These are phyloP conservation scores for Wallacemonas rigidus DNA, from an alignment of 208 protist genomes.

Conservation along the genomic window DNA sequence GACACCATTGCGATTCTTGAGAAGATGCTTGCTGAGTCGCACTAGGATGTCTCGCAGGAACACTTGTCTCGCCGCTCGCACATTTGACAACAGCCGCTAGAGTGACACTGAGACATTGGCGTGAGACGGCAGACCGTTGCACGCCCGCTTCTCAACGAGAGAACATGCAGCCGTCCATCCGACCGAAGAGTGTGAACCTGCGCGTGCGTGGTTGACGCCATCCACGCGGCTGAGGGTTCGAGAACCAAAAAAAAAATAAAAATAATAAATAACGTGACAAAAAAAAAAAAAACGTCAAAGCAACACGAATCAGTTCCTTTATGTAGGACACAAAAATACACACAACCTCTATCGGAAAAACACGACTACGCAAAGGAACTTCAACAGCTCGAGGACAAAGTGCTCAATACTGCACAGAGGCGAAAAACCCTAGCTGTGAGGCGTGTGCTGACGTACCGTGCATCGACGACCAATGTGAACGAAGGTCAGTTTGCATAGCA, in stretches of 20 bases:
- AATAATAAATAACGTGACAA: neutral
- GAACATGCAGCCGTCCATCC: too few relatives aligned
- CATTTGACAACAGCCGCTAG: conserved; percentile 1
- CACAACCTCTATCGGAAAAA: conserved; percentile 1
- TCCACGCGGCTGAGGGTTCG: too few relatives aligned
- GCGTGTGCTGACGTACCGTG: too few relatives aligned
- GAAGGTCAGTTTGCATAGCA: neutral
- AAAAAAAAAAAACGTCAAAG: neutral
- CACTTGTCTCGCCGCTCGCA: neutral
- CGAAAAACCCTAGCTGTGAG: too few relatives aligned
- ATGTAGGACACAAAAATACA: neutral
- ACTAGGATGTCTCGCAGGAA: neutral
- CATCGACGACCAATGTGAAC: neutral
- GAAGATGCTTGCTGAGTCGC: conserved; percentile 57
- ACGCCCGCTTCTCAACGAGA: too few relatives aligned
- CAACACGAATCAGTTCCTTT: too few relatives aligned
- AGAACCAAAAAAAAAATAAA: neutral
- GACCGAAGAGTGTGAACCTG: too few relatives aligned
- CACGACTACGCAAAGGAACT: neutral
- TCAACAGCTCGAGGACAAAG: too few relatives aligned
- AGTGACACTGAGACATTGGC: too few relatives aligned
- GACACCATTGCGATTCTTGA: conserved; percentile 94
- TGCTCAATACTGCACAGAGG: too few relatives aligned
- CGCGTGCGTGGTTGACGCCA: too few relatives aligned
- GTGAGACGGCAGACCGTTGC: too few relatives aligned